Evolutionary conservation across 805 yeast genomes (phyloP), one percentile per base, ranked within the genome.

Genomic region (Schizosaccharomyces cryophilus): DNA sequence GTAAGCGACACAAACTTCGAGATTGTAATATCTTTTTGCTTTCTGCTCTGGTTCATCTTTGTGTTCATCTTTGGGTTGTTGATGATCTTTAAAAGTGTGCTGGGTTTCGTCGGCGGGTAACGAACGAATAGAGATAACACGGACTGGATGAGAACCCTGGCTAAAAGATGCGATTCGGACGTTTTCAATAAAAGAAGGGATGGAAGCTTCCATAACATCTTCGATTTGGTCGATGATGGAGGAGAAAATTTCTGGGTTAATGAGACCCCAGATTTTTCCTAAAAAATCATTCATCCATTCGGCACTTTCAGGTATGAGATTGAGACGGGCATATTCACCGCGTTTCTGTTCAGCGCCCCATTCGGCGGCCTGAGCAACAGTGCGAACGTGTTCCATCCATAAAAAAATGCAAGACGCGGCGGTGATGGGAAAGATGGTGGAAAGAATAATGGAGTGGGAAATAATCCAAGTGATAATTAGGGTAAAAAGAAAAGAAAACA

Each of bases 121-220:
- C n/a, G 54, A 15, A 13, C 61, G 61, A 15, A 59, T 42, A 17
- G 61, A 59, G 15, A 59, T 26, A 59, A 59, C 42, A 24, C 54
- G 51, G 19, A 59, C 42, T n/a, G 61, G 61, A 30, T 40, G 26
- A 17, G n/a, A 15, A 1, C 61, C 61, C n/a, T 59, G 61, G 48
- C 19, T n/a, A 15, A 59, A 30, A 38, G 38, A 24, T 6, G 61
- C 51, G 29, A 59, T 29, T 9, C 47, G 42, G 17, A 59, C 54
- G 29, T 40, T 42, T 13, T 59, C 54, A 24, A 59, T 42, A 17
- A 59, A 29, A n/a, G 61, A 42, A 17, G 61, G 61, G 7, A 59
- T 30, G 11, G 54, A 42, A 54, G 61, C 61, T 45, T 59, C 55
- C 61, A 59, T 59, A 30, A 59, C 54, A 42, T 59, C 61, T 42